phyloP scores from a whole-genome alignment of 148 eudicot genomes.

The Chenopodium formosanum region DNA sequence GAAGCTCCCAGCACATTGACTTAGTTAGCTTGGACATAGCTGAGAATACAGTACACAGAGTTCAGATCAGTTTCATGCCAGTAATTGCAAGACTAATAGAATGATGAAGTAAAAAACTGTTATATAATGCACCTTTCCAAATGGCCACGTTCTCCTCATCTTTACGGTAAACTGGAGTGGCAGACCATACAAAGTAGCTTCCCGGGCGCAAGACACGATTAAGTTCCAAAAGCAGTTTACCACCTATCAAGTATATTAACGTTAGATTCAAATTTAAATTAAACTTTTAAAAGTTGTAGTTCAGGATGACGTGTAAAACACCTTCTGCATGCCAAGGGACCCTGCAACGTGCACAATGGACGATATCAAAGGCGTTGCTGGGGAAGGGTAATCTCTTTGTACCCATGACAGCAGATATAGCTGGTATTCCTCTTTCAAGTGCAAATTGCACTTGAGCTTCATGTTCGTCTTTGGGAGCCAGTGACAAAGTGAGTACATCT shows the following conservation, averaged over 20 bases:
- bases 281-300: not conserved
- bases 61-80: not conserved
- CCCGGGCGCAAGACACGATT: slow-evolving; percentile 77
- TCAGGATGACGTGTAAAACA: slow-evolving; percentile 13
- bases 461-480: slow-evolving; percentile 83
- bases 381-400: slow-evolving; percentile 66
- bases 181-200: slow-evolving; percentile 80
- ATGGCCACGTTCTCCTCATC: slow-evolving; percentile 50
- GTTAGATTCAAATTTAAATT: not conserved
- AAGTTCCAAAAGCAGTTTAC: slow-evolving; percentile 71
- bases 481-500: slow-evolving; percentile 67
- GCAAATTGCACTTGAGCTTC: slow-evolving; percentile 87
- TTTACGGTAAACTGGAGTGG: slow-evolving; percentile 73
- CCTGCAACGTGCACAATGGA: slow-evolving; percentile 81
- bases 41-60: slow-evolving; percentile 22
- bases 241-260: slow-evolving; percentile 38
- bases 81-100: not conserved
- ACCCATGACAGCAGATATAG: slow-evolving; percentile 75
- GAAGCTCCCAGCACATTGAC: slow-evolving; percentile 70
- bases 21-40: slow-evolving; percentile 60
- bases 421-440: slow-evolving; percentile 78
- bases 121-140: slow-evolving; percentile 48
- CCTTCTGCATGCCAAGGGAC: slow-evolving; percentile 87
- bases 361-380: slow-evolving; percentile 57
- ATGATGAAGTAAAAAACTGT: not conserved